phyloP scores from a whole-genome alignment of 2,329 filamentous ascomycete species.

The Colletotrichum eleusines region DNA sequence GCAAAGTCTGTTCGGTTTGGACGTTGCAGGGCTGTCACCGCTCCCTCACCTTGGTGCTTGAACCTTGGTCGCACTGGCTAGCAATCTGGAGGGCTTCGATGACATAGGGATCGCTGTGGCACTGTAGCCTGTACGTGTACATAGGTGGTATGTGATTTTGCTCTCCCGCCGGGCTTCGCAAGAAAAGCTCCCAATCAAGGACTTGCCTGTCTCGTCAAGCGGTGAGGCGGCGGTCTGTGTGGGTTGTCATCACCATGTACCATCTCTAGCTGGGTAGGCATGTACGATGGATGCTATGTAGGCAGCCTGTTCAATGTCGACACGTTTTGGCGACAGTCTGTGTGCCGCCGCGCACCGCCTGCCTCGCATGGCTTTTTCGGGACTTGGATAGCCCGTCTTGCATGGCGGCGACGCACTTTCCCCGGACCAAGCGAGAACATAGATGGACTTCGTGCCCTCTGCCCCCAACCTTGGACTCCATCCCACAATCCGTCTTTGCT shows the following conservation, averaged over 20 bases:
- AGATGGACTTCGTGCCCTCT: background rate
- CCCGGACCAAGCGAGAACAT: constrained; percentile 24
- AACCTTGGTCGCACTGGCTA: constrained; percentile 32
- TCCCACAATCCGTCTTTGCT: background rate
- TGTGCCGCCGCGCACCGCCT: constrained; percentile 35
- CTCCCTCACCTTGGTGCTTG: constrained; percentile 34
- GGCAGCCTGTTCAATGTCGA: constrained; percentile 16
- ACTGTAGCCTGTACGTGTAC: constrained; percentile 23
- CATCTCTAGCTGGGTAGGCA: background rate
- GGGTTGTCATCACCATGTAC: constrained; percentile 8
- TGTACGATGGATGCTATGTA: background rate
- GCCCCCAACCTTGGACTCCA: background rate
- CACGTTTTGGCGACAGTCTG: constrained; percentile 25
- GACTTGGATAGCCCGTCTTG: constrained; percentile 39
- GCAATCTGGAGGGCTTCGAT: constrained; percentile 27
- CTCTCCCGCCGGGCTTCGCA: constrained; percentile 8
- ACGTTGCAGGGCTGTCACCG: constrained; percentile 24
- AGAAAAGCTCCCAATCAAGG: constrained; percentile 31
- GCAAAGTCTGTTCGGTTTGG: background rate
- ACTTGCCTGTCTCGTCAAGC: constrained; percentile 35
- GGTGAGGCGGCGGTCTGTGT: constrained; percentile 32
- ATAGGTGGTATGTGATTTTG: constrained; percentile 5
- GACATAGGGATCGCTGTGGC: constrained; percentile 23
- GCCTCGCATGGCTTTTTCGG: constrained; percentile 31
- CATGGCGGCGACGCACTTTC: constrained; percentile 20